Base-by-base conservation (phyloP, 176 grass and related monocot species). In the Chrysopogon serrulatus region DNA sequence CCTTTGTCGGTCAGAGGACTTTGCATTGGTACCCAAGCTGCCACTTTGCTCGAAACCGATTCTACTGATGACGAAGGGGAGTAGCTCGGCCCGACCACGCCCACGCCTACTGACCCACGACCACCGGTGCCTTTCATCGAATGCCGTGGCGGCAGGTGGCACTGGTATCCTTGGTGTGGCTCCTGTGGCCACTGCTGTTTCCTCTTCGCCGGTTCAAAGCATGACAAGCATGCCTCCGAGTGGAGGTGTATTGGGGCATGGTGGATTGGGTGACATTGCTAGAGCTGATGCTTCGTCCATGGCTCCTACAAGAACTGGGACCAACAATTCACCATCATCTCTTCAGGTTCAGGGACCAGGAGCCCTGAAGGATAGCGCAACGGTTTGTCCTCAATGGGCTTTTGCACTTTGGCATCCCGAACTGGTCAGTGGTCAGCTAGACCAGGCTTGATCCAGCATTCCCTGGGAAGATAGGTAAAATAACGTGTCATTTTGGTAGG, bases 391-490 rank as follows among this genome's bases (percentile, higher is more conserved):
- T 75, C 75, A 18, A 4, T 62, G 19, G 37, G 44, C 27, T 0
- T 17, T 74, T 68, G 16, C n/a, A 60, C 10, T 60, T 60, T 12
- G 10, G 26, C 49, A 73, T 41, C 44, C 28, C n/a, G 24, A 27
- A 60, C 23, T 10, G 48, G 21, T 57, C 1, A 10, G 65, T 77
- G 80, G 44, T 73, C 80, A 4, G 32, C 28, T 54, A 79, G 49
- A 37, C 42, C 61, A 45, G 83, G 91, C 35, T 83, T 93, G 36
- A 49, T 71, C 61, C 82, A 77, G 26, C 37, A 63, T 41, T 86
- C 66, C 62, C 67, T 86, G 18, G 74, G 75, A 56, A 69, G 53
- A 51, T 80, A 83, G 82, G 85, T 88, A 75, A 83, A 61, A 59
- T 56, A 54, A n/a, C 47, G 42, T 70, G 13, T n/a, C 73, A 47